These are phyloP conservation scores for Fusarium citri DNA, from an alignment of 2,329 filamentous ascomycete species.

Conservation along the genomic window DNA sequence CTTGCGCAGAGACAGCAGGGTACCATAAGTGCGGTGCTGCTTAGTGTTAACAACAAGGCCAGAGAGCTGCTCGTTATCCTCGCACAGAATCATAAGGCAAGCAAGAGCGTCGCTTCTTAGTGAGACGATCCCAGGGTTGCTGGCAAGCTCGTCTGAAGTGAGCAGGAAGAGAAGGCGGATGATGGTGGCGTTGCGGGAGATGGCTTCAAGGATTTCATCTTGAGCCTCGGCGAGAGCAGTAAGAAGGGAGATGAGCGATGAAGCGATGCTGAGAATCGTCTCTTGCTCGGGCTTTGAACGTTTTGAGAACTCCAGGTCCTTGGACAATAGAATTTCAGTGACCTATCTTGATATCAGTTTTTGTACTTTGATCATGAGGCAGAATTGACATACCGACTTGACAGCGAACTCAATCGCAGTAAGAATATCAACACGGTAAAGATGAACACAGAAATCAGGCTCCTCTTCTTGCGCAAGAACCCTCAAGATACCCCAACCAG, in stretches of 20 bases:
- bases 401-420: conserved; percentile 69
- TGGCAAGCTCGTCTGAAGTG: conserved; percentile 57
- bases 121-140: conserved; percentile 55
- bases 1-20: conserved; percentile 62
- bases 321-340: conserved; percentile 56
- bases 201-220: conserved; percentile 68
- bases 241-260: conserved; percentile 65
- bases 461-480: conserved; percentile 73
- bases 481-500: conserved; percentile 75
- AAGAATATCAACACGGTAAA: conserved; percentile 71
- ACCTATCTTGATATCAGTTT: conserved; percentile 51
- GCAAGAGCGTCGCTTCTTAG: conserved; percentile 62
- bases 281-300: conserved; percentile 65
- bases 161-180: conserved; percentile 67
- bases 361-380: not conserved
- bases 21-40: conserved; percentile 60
- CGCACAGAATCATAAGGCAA: conserved; percentile 68
- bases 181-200: conserved; percentile 62
- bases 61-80: conserved; percentile 68
- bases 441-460: conserved; percentile 73
- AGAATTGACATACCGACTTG: conserved; percentile 58
- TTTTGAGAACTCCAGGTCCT: conserved; percentile 58
- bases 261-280: conserved; percentile 65
- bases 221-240: conserved; percentile 67
- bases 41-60: conserved; percentile 65